phyloP scores from a whole-genome alignment of 108 stramenopile genomes.

The Nitzschia sp. region DNA sequence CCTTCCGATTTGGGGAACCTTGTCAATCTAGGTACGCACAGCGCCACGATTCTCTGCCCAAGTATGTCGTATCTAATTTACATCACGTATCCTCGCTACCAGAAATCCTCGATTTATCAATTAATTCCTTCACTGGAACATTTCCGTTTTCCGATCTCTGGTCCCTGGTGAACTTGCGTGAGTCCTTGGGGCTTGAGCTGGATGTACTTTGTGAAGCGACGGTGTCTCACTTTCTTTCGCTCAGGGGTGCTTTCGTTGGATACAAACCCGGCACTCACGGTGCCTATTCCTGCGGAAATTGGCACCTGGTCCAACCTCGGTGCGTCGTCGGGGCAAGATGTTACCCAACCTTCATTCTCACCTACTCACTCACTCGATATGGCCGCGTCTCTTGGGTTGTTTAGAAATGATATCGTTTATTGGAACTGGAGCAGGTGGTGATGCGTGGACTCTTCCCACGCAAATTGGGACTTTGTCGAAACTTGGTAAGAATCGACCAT shows the following conservation, averaged over 20 bases:
- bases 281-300: background rate
- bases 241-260: background rate
- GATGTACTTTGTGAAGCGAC: background rate
- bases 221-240: too few species aligned
- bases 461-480: background rate
- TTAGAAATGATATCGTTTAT: background rate
- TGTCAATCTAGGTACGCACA: background rate
- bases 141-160: background rate
- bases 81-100: background rate
- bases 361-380: too few species aligned
- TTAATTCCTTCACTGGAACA: background rate
- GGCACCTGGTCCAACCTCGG: background rate
- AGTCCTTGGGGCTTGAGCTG: background rate
- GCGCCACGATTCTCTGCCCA: background rate
- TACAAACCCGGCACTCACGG: background rate
- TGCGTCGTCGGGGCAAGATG: background rate
- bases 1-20: background rate
- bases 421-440: background rate
- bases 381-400: too few species aligned
- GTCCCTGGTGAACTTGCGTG: background rate
- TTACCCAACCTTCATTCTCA: too few species aligned
- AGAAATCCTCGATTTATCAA: background rate
- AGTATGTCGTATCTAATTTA: too few species aligned
- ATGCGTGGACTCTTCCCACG: background rate
- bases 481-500: background rate